These are phyloP conservation scores for Zopfochytrium polystomum DNA, from an alignment of 371 early-diverging fungal species.

Conservation along the genomic window DNA sequence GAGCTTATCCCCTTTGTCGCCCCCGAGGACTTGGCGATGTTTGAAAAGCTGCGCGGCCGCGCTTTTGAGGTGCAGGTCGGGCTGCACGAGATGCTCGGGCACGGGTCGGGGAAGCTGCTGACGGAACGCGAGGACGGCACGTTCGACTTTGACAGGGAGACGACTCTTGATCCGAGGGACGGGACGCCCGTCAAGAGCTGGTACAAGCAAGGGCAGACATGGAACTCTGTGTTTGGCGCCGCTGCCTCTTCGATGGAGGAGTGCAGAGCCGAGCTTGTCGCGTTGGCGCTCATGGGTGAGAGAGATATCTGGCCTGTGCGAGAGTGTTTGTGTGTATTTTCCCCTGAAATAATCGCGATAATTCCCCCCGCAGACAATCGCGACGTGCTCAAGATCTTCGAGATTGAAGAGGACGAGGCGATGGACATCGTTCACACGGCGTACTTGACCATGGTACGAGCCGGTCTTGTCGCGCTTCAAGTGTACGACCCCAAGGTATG, in stretches of 20 bases:
- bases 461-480: constrained; percentile 10
- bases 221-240: constrained; percentile 51
- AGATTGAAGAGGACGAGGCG: constrained; percentile 46
- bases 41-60: constrained; percentile 43
- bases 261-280: constrained; percentile 66
- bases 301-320: no score
- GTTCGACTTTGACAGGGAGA: constrained; percentile 53
- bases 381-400: constrained; percentile 47
- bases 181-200: constrained; percentile 49
- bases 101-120: constrained; percentile 62
- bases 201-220: constrained; percentile 64
- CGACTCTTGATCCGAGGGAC: constrained; percentile 50
- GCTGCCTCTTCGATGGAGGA: constrained; percentile 49
- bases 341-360: constrained; percentile 1
- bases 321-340: constrained; percentile 1
- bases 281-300: constrained; percentile 51
- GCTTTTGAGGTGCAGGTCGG: constrained; percentile 63
- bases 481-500: constrained; percentile 11
- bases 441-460: constrained; percentile 54
- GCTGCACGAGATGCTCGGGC: constrained; percentile 49
- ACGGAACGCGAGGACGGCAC: constrained; percentile 51
- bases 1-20: constrained; percentile 55
- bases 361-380: no score
- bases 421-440: constrained; percentile 54
- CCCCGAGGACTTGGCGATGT: constrained; percentile 45